phyloP scores from a whole-genome alignment of 2,329 filamentous ascomycete genomes.

The Myriosclerotinia scirpicola region DNA sequence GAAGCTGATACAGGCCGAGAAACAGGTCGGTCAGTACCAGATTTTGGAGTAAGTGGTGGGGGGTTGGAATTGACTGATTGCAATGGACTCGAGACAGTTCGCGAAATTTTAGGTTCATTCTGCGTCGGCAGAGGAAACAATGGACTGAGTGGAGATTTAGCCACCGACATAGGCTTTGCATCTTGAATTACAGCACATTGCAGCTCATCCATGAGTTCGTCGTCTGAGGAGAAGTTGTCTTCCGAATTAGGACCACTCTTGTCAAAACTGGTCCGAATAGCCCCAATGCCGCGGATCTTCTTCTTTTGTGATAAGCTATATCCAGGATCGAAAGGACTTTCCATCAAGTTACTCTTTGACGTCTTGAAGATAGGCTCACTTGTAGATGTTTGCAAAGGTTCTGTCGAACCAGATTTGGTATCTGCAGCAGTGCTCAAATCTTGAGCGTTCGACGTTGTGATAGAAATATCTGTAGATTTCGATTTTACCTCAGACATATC shows the following conservation, averaged over 20 bases:
- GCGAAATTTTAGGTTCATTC: conserved; percentile 35
- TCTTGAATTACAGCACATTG: conserved; percentile 79
- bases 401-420: conserved; percentile 11
- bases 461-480: conserved; percentile 32
- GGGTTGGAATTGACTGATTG: conserved; percentile 40
- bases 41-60: conserved; percentile 45
- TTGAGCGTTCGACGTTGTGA: conserved; percentile 37
- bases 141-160: conserved; percentile 78
- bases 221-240: conserved; percentile 64
- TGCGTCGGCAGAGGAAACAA: conserved; percentile 49
- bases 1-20: conserved; percentile 48
- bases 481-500: conserved; percentile 19
- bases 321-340: conserved; percentile 16
- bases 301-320: conserved; percentile 24
- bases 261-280: conserved; percentile 55
- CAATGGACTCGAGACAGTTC: conserved; percentile 43
- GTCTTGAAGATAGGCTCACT: conserved; percentile 15
- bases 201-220: conserved; percentile 81
- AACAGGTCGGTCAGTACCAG: conserved; percentile 38
- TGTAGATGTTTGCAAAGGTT: conserved; percentile 20
- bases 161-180: conserved; percentile 75
- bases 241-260: conserved; percentile 42
- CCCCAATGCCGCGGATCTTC: conserved; percentile 44
- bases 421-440: conserved; percentile 27
- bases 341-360: background rate